A percentile compares a stretch with the other conserved stretches of the same genome.
Conservation (phyloP, 2,329 filamentous ascomycete species). For the Aspergillus spinulosporus region DNA sequence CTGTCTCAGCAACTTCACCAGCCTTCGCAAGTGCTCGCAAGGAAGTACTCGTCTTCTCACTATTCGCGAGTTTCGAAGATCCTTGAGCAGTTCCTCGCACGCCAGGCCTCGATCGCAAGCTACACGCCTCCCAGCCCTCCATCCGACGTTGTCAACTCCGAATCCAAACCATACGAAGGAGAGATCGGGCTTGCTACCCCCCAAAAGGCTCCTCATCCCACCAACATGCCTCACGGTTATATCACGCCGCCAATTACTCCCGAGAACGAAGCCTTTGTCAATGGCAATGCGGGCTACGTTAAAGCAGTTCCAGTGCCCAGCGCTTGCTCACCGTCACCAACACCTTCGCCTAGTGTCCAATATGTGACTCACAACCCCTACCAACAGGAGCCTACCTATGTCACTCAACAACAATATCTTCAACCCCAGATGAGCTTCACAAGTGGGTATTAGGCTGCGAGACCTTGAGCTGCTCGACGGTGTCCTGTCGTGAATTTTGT, state of each 20-base stretch:
- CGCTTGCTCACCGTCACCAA: slow-evolving; percentile 41
- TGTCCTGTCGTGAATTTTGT: slow-evolving; percentile 14
- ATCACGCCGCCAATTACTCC: slow-evolving; percentile 51
- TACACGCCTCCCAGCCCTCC: slow-evolving; percentile 46
- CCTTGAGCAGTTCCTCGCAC: slow-evolving; percentile 66
- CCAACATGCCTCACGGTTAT: slow-evolving; percentile 44
- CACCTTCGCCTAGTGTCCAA: slow-evolving; percentile 38
- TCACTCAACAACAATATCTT: slow-evolving; percentile 37
- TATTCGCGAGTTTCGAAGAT: slow-evolving; percentile 64
- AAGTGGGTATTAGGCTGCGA: slow-evolving; percentile 30
- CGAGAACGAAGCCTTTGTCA: slow-evolving; percentile 44
- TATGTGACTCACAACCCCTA: slow-evolving; percentile 40
- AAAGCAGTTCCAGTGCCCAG: slow-evolving; percentile 30
- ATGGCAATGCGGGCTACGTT: slow-evolving; percentile 36
- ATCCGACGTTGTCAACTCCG: slow-evolving; percentile 35
- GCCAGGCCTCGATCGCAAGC: slow-evolving; percentile 58
- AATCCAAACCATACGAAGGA: slow-evolving; percentile 43
- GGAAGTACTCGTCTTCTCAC: slow-evolving; percentile 68
- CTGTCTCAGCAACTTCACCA: slow-evolving; percentile 66
- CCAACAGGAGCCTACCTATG: slow-evolving; percentile 36
- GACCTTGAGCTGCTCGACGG: slow-evolving; percentile 14
- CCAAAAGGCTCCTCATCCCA: slow-evolving; percentile 40
- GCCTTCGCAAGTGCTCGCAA: slow-evolving; percentile 65
- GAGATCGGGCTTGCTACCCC: slow-evolving; percentile 47
- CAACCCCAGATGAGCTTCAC: slow-evolving; percentile 38